Evolutionary conservation across 2,329 filamentous ascomycete species (phyloP).

Genomic region (Paradendryphiella salina): DNA sequence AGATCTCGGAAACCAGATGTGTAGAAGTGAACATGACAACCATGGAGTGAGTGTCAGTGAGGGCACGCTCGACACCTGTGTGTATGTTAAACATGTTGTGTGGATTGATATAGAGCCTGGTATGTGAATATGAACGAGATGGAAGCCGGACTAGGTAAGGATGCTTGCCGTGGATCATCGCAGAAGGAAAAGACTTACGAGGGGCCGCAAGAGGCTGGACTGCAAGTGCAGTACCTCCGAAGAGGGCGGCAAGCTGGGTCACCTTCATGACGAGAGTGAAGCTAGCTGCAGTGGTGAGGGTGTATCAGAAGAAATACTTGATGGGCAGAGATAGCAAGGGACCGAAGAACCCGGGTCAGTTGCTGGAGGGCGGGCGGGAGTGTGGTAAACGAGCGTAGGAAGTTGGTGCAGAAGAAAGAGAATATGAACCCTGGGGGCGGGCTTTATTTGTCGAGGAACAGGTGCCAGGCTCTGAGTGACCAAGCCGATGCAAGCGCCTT

Average conservation of each 20-base stretch:
- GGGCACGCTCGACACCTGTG: slow-evolving; percentile 18
- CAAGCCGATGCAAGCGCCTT: slow-evolving; percentile 3
- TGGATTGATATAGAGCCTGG: neutral
- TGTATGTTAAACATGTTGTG: slow-evolving; percentile 10
- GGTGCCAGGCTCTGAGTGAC: slow-evolving; percentile 25
- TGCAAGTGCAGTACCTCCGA: slow-evolving; percentile 29
- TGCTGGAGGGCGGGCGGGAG: slow-evolving; percentile 15
- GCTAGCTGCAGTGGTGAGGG: slow-evolving; percentile 15
- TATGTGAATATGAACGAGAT: neutral
- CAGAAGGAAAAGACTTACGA: slow-evolving; percentile 21
- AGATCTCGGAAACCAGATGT: slow-evolving; percentile 48
- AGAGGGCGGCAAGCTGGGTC: slow-evolving; percentile 27
- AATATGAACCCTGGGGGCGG: slow-evolving; percentile 7
- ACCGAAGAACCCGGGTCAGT: slow-evolving; percentile 11
- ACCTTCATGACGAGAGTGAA: slow-evolving; percentile 34
- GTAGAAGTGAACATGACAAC: slow-evolving; percentile 47
- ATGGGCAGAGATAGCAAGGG: slow-evolving; percentile 23
- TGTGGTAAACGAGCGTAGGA: slow-evolving; percentile 34
- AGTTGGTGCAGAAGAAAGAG: slow-evolving; percentile 19
- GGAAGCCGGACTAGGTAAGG: neutral
- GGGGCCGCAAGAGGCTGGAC: slow-evolving; percentile 24
- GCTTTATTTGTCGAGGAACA: slow-evolving; percentile 17
- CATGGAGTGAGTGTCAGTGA: slow-evolving; percentile 39
- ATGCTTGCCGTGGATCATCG: neutral
- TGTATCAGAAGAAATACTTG: slow-evolving; percentile 20